Base-by-base conservation (phyloP, 2,329 filamentous ascomycete species). In the Colletotrichum somersetense region DNA sequence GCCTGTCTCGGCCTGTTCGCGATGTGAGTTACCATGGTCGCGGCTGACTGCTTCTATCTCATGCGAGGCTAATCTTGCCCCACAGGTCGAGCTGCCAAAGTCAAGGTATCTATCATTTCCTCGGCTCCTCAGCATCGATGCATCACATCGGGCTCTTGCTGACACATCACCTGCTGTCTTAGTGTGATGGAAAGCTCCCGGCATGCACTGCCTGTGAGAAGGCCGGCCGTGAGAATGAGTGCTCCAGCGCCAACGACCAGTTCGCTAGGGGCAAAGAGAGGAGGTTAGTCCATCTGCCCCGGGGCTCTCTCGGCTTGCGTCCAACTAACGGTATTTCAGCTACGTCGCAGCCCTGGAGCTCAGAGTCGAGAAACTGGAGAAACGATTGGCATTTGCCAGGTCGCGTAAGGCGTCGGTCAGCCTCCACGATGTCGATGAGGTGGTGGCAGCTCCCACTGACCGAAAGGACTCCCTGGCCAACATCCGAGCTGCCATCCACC, bases 291-390 rank as follows among this genome's bases (percentile, higher is more conserved):
- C 18, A 5, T n/a, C 16, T 40, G 18, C 40, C 38, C 30, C 55
- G 23, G 63, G 42, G 8, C 23, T 23, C 40, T 44, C 26, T 53
- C 26, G 58, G 48, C 77, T 78, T 58, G 79, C 14, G 35, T 67
- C 33, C 38, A 38, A 6, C 40, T 40, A 23, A 42, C 18, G 68
- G 53, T 4, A n/a, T 42, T 12, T n/a, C 55, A 92, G 91, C 82
- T 99, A 98, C 86, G 95, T 98, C 56, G 94, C 96, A 10, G 97
- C 96, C 0, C 87, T 99, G n/a, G 96, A 98, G 81, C 90, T 95
- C 20, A 91, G 93, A 70, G 92, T 97, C 75, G 95, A 98, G 80
- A 94, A 93, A 81, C 88, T 98, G 11, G 93, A 97, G 81, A 92
- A 91, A 79, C 91, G 91, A 69, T 88, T 98, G 58, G 86, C 89